A percentile compares a stretch with the other conserved stretches of the same genome.
Conservation (phyloP, 345 rosid genomes). For the Syzygium grande region DNA sequence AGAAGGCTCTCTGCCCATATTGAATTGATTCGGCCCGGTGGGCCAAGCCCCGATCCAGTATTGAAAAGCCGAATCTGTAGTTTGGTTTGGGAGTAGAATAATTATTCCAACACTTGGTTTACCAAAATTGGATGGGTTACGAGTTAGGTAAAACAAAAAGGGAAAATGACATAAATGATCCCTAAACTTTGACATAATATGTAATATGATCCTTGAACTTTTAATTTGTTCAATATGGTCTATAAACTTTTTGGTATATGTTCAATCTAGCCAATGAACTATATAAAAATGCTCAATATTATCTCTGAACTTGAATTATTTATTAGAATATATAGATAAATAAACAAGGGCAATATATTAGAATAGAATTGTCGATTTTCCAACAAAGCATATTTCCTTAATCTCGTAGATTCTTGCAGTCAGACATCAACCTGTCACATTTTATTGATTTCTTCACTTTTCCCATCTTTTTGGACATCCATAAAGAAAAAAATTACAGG, state of each 20-base stretch:
- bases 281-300: too few species aligned
- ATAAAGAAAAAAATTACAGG: too few species aligned
- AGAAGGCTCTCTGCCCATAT: conserved; percentile 26
- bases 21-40: neutral
- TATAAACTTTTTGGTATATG: too few species aligned
- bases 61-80: neutral
- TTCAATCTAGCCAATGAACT: too few species aligned
- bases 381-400: neutral
- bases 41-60: neutral
- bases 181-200: too few species aligned
- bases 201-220: too few species aligned
- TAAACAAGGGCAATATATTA: neutral
- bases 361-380: neutral
- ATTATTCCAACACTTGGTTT: neutral
- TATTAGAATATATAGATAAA: too few species aligned
- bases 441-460: neutral
- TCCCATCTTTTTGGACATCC: neutral
- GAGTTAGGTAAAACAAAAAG: neutral
- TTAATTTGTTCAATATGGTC: too few species aligned
- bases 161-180: too few species aligned
- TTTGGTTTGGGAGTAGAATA: neutral
- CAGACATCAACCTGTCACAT: neutral
- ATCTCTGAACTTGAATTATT: too few species aligned
- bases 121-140: neutral
- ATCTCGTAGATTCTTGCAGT: neutral